Evolutionary conservation across 2,329 filamentous ascomycete species (phyloP).

Genomic region (Periconia digitata): DNA sequence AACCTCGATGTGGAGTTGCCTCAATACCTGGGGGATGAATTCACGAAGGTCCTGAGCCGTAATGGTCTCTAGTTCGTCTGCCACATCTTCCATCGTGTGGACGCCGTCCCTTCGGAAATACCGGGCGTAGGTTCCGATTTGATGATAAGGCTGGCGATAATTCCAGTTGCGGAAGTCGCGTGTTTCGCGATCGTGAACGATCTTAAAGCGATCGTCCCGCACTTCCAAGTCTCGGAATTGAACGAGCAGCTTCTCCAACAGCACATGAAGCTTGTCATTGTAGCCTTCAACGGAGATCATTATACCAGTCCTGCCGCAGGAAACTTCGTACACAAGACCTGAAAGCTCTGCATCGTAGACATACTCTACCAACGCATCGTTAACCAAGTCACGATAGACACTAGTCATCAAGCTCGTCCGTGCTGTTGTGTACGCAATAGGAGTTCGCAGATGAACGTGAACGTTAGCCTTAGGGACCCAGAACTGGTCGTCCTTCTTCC

Average conservation of each 20-base stretch:
- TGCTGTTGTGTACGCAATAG: constrained; percentile 76
- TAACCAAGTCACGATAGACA: constrained; percentile 81
- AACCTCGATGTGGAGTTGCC: constrained; percentile 84
- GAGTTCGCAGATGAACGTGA: constrained; percentile 76
- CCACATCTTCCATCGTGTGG: constrained; percentile 77
- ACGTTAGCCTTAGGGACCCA: constrained; percentile 96
- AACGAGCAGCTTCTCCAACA: constrained; percentile 83
- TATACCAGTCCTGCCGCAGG: constrained; percentile 70
- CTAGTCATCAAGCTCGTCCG: constrained; percentile 76
- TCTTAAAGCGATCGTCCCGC: constrained; percentile 83
- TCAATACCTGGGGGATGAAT: constrained; percentile 79
- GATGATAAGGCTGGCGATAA: constrained; percentile 84
- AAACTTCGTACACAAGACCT: constrained; percentile 81
- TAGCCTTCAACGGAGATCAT: constrained; percentile 83
- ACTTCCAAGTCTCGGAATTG: constrained; percentile 84
- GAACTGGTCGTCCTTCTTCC: constrained; percentile 97
- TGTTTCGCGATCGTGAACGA: constrained; percentile 81
- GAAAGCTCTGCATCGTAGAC: constrained; percentile 95
- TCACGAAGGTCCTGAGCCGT: constrained; percentile 72
- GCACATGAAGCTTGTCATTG: constrained; percentile 91
- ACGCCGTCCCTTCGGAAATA: constrained; percentile 78
- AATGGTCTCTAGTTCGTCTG: constrained; percentile 73
- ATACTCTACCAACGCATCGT: constrained; percentile 88
- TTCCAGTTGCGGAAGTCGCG: constrained; percentile 84
- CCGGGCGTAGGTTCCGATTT: constrained; percentile 79